Conservation (phyloP, 2,329 filamentous ascomycete genomes). For the Trichoderma citrinoviride region DNA sequence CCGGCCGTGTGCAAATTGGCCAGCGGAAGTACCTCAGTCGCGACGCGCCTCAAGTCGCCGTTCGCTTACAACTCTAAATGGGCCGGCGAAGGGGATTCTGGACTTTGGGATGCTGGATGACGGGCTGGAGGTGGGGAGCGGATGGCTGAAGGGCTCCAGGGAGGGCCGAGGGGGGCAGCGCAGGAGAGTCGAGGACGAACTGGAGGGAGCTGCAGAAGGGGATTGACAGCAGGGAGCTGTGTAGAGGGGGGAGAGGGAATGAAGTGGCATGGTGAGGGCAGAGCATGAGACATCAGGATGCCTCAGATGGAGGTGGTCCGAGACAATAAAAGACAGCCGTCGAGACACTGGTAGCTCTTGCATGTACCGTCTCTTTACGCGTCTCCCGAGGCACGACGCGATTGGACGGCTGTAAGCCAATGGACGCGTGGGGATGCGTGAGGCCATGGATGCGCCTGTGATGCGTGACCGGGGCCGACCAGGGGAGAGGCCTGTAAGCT, state of each 20-base stretch:
- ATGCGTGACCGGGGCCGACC: constrained; percentile 1
- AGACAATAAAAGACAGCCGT: constrained; percentile 3
- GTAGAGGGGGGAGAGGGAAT: not conserved
- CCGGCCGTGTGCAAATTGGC: not conserved
- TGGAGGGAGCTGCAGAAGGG: constrained; percentile 10
- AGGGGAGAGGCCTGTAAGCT: not conserved
- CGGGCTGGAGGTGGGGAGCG: not conserved
- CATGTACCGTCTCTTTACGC: constrained; percentile 5
- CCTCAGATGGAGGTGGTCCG: not conserved
- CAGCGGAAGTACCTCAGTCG: not conserved
- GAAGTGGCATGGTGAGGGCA: not conserved
- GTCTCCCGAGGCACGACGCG: not conserved
- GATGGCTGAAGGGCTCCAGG: not conserved
- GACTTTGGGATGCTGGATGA: not conserved
- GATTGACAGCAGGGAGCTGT: constrained; percentile 1
- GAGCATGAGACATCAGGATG: not conserved
- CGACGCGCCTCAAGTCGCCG: constrained; percentile 2
- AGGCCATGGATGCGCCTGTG: constrained; percentile 6
- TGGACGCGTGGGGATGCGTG: constrained; percentile 19
- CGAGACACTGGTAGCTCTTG: not conserved
- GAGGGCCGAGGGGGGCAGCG: not conserved
- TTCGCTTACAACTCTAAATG: not conserved
- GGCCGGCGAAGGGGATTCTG: not conserved
- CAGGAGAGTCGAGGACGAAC: not conserved
- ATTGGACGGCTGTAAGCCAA: constrained; percentile 6